Evolutionary conservation across 192 early-diverging fungal genomes (phyloP), one percentile per base, ranked within the genome.

Genomic region (Coemansia sp.): DNA sequence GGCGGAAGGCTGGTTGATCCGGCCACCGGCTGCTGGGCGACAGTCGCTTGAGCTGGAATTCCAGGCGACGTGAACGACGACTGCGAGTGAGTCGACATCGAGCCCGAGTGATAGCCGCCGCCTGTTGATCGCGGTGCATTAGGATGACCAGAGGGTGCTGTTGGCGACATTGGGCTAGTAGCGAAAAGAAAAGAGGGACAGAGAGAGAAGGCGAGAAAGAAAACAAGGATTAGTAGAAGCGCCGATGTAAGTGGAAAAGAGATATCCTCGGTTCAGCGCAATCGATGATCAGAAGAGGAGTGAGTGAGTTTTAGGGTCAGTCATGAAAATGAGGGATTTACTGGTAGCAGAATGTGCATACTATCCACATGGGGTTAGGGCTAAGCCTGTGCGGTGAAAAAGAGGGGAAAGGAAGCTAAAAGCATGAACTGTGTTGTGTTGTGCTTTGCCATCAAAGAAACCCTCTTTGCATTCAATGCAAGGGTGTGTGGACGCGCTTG

Each of bases 111-210:
- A 52, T 80, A 80, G 36, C 65, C 47, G 17, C 55, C 15, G 34
- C 77, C 67, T n/a, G 72, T 54, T 57, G 72, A 57, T 19, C 61
- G 66, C 14, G 72, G 67, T n/a, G 72, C 41, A 42, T 59, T 68
- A 14, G 58, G 58, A 27, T 64, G 31, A 33, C 69, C 41, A n/a
- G 71, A 45, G 34, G 40, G 29, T 14, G 63, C 20, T 6, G 59
- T 41, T 11, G 76, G 61, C 47, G 77, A 81, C 68, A 81, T 68
- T 38, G 78, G 65, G 36, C 72, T 81, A 80, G 30, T 42, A 4
- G 36, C 36, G 9, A 27, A 4, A n/a, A n/a, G n/a, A n/a, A 57
- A 22, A 64, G 55, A 17, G 27, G 2, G 50, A 28, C 25, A 27
- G 20, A 27, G 37, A 50, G 25, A 57, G 9, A 42, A n/a, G n/a